Evolutionary conservation across 805 yeast genomes (phyloP).

Genomic region (Metschnikowia sp.): DNA sequence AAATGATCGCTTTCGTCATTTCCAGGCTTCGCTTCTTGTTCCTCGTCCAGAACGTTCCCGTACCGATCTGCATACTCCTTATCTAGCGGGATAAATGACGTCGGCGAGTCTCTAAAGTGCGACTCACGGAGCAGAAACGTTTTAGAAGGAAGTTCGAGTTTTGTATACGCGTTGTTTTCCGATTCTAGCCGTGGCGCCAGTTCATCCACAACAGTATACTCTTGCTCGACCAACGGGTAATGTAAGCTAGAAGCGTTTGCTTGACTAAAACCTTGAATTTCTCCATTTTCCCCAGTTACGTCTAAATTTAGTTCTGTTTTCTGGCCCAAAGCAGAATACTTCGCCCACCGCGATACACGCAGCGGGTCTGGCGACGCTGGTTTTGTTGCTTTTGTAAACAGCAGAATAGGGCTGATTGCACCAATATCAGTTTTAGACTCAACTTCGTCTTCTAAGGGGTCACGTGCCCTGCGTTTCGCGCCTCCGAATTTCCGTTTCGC

Average conservation of each 20-base stretch:
- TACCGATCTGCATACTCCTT: constrained; percentile 14
- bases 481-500: background rate
- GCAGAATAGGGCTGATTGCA: background rate
- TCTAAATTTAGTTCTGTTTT: background rate
- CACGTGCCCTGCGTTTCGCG: constrained; percentile 2
- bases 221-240: background rate
- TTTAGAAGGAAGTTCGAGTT: background rate
- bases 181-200: background rate
- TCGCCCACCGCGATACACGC: constrained; percentile 6
- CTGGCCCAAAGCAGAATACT: background rate
- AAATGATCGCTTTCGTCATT: constrained; percentile 5
- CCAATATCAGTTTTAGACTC: background rate
- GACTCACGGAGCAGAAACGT: constrained; percentile 12
- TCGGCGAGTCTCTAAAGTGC: constrained; percentile 11
- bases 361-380: background rate
- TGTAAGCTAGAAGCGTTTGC: too few relatives aligned
- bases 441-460: background rate
- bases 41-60: constrained; percentile 15
- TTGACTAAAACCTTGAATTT: background rate
- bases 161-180: constrained; percentile 21
- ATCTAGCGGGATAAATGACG: constrained; percentile 2
- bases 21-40: background rate
- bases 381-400: background rate
- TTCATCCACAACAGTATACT: background rate
- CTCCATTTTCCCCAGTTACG: background rate